Percentiles rank a stretch among this genome's conserved stretches.
Evolutionary conservation across 768 basidiomycete genomes (phyloP).

Genomic region (Phanerochaete carnosa): DNA sequence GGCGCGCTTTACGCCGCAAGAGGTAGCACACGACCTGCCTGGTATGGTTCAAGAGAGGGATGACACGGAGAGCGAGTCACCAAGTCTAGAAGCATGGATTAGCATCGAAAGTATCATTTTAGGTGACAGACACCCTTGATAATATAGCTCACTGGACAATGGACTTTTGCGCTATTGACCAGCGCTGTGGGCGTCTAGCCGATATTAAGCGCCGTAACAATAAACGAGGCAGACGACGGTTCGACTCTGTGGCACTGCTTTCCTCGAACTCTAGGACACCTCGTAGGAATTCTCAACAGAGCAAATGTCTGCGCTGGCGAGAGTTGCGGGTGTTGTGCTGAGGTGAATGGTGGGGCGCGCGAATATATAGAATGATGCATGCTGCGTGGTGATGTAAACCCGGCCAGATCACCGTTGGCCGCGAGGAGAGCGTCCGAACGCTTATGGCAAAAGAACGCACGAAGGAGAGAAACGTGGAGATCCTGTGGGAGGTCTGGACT

Average conservation of each 20-base stretch:
- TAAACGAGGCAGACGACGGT: background rate
- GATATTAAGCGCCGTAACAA: background rate
- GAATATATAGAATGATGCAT: background rate
- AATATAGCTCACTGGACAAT: background rate
- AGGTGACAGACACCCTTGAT: background rate
- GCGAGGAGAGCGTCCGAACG: background rate
- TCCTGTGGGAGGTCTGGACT: background rate
- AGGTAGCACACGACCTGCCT: background rate
- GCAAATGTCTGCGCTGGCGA: too few relatives aligned
- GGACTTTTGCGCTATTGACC: background rate
- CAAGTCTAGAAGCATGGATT: background rate
- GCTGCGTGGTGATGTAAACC: background rate
- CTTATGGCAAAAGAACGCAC: background rate
- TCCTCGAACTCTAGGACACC: too few relatives aligned
- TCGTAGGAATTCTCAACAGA: background rate
- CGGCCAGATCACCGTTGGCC: background rate
- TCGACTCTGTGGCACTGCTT: too few relatives aligned
- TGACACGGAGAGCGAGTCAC: conserved; percentile 5
- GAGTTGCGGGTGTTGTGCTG: too few relatives aligned
- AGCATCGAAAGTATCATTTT: background rate
- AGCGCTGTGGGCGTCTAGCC: background rate
- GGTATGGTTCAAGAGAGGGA: background rate
- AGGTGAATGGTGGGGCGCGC: too few relatives aligned
- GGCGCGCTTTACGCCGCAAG: background rate
- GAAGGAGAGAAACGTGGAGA: background rate